Evolutionary conservation across 306 rosid genomes (phyloP).

Genomic region (Clitoria ternatea): DNA sequence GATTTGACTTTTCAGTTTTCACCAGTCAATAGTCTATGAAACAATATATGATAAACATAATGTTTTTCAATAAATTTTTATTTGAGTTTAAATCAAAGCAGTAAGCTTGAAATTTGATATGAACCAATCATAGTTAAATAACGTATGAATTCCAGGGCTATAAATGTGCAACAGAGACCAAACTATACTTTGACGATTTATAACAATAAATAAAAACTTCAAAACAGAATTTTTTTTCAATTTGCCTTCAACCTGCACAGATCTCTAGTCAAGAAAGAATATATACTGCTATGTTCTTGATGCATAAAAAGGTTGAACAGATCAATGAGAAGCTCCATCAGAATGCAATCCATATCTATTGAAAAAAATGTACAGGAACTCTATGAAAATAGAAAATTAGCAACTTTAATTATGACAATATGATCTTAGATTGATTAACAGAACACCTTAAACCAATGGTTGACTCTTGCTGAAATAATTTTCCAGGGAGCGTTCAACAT

Average conservation of each 20-base stretch:
- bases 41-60: not conserved
- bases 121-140: conserved; percentile 2
- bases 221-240: not conserved
- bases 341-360: not conserved
- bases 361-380: conserved; percentile 10
- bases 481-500: not conserved
- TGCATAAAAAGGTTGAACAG: not conserved
- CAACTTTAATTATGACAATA: not conserved
- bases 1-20: not conserved
- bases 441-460: not conserved
- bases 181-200: not conserved
- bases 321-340: not conserved
- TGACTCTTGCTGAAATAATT: not conserved
- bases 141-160: not conserved
- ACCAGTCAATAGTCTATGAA: not conserved
- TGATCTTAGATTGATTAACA: conserved; percentile 6
- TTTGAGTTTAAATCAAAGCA: not conserved
- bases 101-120: not conserved
- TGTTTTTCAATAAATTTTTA: not conserved
- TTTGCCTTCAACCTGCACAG: not conserved
- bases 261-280: not conserved
- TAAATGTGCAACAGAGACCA: not conserved
- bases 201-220: not conserved
- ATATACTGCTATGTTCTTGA: not conserved
- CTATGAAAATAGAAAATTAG: not conserved